phyloP scores from a whole-genome alignment of 202 grass and related monocot genomes.

The Panicum hallii region DNA sequence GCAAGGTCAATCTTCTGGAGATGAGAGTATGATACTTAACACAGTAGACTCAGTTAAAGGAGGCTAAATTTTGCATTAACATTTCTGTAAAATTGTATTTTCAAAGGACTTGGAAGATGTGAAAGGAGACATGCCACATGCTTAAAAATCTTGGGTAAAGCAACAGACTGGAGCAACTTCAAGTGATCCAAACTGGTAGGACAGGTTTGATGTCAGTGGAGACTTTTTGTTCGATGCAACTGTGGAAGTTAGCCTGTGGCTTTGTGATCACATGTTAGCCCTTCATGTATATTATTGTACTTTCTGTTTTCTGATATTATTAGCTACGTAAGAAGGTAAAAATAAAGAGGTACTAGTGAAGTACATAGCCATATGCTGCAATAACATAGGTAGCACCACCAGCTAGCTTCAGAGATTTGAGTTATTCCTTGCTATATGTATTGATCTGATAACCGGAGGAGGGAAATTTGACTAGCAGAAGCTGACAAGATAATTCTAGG shows the following conservation, averaged over 20 bases:
- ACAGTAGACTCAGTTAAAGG: background rate
- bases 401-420: background rate
- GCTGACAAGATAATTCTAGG: background rate
- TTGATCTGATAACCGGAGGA: slow-evolving; percentile 1
- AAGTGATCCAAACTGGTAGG: slow-evolving; percentile 56
- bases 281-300: slow-evolving; percentile 44
- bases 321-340: slow-evolving; percentile 17
- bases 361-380: background rate
- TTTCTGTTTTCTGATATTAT: slow-evolving; percentile 22
- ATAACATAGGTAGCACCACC: background rate
- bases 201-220: slow-evolving; percentile 38
- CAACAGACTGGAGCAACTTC: slow-evolving; percentile 36
- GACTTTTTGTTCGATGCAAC: slow-evolving; percentile 43
- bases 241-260: slow-evolving; percentile 38
- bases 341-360: background rate
- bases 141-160: slow-evolving; percentile 26
- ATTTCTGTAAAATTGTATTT: slow-evolving; percentile 27
- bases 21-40: background rate
- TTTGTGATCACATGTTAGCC: slow-evolving; percentile 41
- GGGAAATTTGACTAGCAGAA: background rate
- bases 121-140: slow-evolving; percentile 51
- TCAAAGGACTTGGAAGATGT: slow-evolving; percentile 37
- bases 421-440: background rate
- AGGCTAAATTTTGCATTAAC: slow-evolving; percentile 1
- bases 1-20: slow-evolving; percentile 4